Percentiles rank a stretch among this genome's conserved stretches.
phyloP scores from a whole-genome alignment of 2,329 filamentous ascomycete species.

The Colletotrichum filicis region DNA sequence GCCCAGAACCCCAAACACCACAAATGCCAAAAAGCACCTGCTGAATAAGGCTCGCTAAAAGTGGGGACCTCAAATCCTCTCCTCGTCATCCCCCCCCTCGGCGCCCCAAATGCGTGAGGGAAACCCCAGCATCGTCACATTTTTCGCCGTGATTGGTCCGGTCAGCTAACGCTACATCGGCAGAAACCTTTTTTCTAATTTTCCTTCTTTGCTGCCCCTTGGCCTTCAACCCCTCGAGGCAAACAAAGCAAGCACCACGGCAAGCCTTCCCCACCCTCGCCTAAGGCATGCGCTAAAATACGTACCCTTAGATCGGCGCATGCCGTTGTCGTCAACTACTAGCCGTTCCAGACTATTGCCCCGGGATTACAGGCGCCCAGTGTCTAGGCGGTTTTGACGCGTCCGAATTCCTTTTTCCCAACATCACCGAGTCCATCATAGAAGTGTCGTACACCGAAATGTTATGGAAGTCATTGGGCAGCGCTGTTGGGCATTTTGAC shows the following conservation, averaged over 20 bases:
- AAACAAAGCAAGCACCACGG: constrained; percentile 20
- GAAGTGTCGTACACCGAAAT: not conserved
- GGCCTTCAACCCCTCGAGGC: constrained; percentile 25
- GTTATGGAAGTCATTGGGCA: not conserved
- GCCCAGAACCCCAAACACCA: not conserved
- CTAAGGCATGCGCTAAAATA: constrained; percentile 13
- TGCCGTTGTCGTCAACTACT: constrained; percentile 24
- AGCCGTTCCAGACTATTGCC: constrained; percentile 27
- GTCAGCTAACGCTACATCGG: constrained; percentile 25
- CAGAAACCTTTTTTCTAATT: constrained; percentile 30
- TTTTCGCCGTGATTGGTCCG: constrained; percentile 23
- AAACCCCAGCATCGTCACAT: constrained; percentile 16
- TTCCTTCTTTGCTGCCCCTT: constrained; percentile 32
- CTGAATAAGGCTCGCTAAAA: constrained; percentile 25
- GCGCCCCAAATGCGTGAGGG: constrained; percentile 5
- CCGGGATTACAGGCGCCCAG: constrained; percentile 23
- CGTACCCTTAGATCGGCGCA: constrained; percentile 29
- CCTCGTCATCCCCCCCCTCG: constrained; percentile 21
- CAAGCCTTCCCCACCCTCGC: constrained; percentile 29
- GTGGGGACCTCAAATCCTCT: constrained; percentile 18
- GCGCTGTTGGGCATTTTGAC: not conserved
- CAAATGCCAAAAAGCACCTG: constrained; percentile 13
- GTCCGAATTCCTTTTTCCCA: constrained; percentile 9
- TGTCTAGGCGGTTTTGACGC: constrained; percentile 7
- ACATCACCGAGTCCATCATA: not conserved